phyloP scores from a whole-genome alignment of 139 green algal species.

The Tetraselmis striata region DNA sequence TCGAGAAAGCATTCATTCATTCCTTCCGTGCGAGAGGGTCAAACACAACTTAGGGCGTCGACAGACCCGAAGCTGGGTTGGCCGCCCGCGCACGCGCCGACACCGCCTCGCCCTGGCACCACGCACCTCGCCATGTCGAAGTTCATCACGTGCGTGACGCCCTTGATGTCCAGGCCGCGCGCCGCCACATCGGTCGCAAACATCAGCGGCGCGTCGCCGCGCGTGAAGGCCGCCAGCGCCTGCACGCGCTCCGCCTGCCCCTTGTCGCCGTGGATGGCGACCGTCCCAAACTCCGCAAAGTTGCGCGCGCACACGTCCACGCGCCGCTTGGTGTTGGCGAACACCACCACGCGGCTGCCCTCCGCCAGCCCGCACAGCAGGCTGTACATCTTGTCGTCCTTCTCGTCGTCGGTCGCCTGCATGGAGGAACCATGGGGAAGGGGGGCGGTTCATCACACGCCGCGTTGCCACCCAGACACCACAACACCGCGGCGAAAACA shows the following conservation, averaged over 20 bases:
- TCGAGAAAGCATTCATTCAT: too few species aligned
- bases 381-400: conserved; percentile 18
- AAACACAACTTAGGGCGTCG: too few species aligned
- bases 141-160: conserved; percentile 91
- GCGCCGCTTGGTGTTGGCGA: conserved; percentile 88
- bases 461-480: too few species aligned
- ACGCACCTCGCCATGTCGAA: conserved; percentile 86
- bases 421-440: too few species aligned
- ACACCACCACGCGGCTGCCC: conserved; percentile 85
- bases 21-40: too few species aligned
- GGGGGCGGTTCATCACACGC: too few species aligned
- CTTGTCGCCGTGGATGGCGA: conserved; percentile 86
- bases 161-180: conserved; percentile 59
- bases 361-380: conserved; percentile 29
- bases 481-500: too few species aligned
- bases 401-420: conserved; percentile 19
- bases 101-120: too few species aligned
- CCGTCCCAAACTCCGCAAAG: conserved; percentile 13
- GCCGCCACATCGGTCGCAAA: conserved; percentile 69
- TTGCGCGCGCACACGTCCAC: not conserved
- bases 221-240: conserved; percentile 83
- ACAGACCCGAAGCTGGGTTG: too few species aligned
- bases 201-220: conserved; percentile 65
- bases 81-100: too few species aligned
- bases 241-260: conserved; percentile 63